Evolutionary conservation across 2,329 filamentous ascomycete genomes (phyloP).

Genomic region (Colletotrichum camelliae): DNA sequence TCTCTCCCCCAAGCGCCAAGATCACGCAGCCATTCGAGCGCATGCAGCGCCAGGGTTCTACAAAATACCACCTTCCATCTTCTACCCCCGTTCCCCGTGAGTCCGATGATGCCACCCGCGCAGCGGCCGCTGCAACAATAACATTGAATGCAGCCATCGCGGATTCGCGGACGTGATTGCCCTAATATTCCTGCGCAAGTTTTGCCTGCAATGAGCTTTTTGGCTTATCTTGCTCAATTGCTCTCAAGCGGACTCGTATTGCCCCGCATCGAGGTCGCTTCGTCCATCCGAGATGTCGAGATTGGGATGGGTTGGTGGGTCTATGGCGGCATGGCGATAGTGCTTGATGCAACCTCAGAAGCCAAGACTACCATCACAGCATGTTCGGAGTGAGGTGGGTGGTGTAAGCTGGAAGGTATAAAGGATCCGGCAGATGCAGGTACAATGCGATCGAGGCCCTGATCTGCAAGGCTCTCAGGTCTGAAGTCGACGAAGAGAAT

Average conservation of each 20-base stretch:
- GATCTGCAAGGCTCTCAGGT: background rate
- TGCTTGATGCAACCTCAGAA: background rate
- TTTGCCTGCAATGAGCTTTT: background rate
- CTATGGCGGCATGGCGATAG: background rate
- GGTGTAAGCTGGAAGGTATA: background rate
- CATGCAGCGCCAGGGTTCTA: background rate
- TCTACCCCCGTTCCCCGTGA: background rate
- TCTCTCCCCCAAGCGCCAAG: background rate
- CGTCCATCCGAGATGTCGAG: background rate
- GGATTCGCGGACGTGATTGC: background rate
- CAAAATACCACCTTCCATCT: constrained; percentile 17
- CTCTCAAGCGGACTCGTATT: background rate
- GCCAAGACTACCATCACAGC: background rate
- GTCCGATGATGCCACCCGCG: background rate
- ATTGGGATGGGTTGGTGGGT: background rate
- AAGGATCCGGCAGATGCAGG: background rate
- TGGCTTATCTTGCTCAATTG: constrained; percentile 16
- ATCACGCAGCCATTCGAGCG: background rate
- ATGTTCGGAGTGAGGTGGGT: background rate
- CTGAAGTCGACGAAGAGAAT: background rate
- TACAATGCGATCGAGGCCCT: background rate
- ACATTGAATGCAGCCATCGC: background rate
- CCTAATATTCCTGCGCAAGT: too few species aligned
- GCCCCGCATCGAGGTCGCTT: background rate
- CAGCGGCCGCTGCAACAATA: background rate